phyloP scores from a whole-genome alignment of 225 moss, liverwort and hornwort species.

The Marchantia polymorpha region DNA sequence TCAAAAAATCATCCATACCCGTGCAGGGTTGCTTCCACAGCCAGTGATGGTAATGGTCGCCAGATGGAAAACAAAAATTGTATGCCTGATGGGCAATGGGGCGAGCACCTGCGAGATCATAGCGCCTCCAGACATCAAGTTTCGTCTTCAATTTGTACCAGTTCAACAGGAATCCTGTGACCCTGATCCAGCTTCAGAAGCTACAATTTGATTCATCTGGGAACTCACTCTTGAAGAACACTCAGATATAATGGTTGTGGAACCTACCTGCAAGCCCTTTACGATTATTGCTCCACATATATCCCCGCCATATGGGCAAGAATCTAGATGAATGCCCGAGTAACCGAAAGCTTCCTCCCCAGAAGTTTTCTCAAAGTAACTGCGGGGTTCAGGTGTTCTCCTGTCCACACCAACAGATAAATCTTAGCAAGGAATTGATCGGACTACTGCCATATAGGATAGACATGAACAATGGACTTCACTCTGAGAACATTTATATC shows the following conservation, averaged over 20 bases:
- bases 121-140: neutral
- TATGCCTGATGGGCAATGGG: slow-evolving; percentile 41
- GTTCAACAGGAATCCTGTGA: neutral
- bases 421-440: no score
- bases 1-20: no score
- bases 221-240: neutral
- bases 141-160: neutral
- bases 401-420: slow-evolving; percentile 16
- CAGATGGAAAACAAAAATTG: slow-evolving; percentile 42
- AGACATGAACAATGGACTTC: no score
- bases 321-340: slow-evolving; percentile 31
- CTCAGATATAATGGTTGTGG: neutral
- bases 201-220: neutral
- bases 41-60: slow-evolving; percentile 54
- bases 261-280: slow-evolving; percentile 40
- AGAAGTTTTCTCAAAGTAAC: slow-evolving; percentile 39
- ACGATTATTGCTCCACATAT: slow-evolving; percentile 42
- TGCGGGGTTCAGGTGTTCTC: slow-evolving; percentile 50
- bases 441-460: no score
- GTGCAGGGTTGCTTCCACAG: slow-evolving; percentile 46
- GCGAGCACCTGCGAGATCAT: slow-evolving; percentile 30
- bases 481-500: no score
- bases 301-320: slow-evolving; percentile 37
- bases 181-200: neutral
- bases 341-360: slow-evolving; percentile 26